Conservation (phyloP, 352 stramenopile genomes). For the Thraustochytrium striatum region DNA sequence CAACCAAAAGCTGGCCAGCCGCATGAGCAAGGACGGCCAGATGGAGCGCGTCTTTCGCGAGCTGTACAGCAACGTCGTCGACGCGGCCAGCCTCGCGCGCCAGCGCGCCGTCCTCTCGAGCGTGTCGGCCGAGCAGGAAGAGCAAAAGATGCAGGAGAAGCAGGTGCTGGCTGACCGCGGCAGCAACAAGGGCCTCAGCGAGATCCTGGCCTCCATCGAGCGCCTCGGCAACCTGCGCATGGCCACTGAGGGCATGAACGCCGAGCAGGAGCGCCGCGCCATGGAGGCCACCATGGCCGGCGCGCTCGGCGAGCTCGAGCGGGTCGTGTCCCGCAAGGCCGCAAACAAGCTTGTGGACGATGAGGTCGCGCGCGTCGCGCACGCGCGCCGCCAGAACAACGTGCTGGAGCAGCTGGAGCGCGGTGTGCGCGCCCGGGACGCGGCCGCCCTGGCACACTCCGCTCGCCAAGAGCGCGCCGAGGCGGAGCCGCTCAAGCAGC, state of each 20-base stretch:
- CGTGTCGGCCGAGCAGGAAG: too few species aligned
- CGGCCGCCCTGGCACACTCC: too few species aligned
- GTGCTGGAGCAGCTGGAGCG: conserved; percentile 8
- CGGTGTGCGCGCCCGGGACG: too few species aligned
- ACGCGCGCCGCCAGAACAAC: not conserved
- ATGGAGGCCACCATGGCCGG: not conserved
- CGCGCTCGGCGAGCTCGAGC: not conserved
- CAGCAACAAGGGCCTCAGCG: not conserved
- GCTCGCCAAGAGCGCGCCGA: too few species aligned
- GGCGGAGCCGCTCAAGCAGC: too few species aligned
- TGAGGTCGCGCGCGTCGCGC: not conserved
- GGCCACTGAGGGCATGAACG: not conserved
- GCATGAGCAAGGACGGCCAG: not conserved
- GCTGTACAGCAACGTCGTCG: not conserved
- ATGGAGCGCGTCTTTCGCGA: conserved; percentile 13
- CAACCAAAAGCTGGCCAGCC: not conserved
- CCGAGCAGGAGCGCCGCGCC: conserved; percentile 14
- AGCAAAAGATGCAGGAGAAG: not conserved
- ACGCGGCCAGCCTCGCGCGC: not conserved
- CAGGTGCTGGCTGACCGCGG: not conserved
- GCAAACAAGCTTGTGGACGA: not conserved
- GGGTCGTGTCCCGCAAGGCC: not conserved
- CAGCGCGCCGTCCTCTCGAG: not conserved
- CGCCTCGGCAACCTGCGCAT: not conserved
- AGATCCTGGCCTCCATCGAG: conserved; percentile 1